phyloP scores from a whole-genome alignment of 169 alveolate genomes.

The Plasmodium ovale region DNA sequence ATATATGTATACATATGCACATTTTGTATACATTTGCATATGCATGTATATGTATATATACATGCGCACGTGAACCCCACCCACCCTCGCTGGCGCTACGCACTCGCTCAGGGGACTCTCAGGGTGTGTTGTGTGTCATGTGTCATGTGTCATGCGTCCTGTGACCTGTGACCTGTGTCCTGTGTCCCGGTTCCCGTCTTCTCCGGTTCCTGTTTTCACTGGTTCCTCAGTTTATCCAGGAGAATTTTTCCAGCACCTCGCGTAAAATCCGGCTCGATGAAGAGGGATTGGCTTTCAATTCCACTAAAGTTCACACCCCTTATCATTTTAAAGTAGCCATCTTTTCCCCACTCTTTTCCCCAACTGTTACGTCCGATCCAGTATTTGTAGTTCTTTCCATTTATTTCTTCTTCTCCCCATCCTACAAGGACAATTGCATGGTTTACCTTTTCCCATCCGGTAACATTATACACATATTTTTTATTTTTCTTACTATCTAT shows the following conservation, averaged over 20 bases:
- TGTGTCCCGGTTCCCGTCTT: too few relatives aligned
- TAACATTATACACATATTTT: constrained; percentile 16
- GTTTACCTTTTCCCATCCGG: constrained; percentile 92
- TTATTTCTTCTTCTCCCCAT: constrained; percentile 90
- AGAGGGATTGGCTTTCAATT: constrained; percentile 90
- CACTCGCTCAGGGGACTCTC: too few relatives aligned
- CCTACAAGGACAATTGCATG: constrained; percentile 93
- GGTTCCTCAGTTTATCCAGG: constrained; percentile 20
- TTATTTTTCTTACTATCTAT: background rate
- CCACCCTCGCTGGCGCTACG: too few relatives aligned
- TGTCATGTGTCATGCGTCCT: too few relatives aligned
- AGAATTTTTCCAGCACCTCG: constrained; percentile 84
- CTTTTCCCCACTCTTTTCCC: constrained; percentile 89
- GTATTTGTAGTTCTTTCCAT: constrained; percentile 81
- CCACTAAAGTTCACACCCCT: constrained; percentile 88
- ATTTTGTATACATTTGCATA: background rate
- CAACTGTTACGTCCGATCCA: constrained; percentile 91
- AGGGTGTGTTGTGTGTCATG: too few relatives aligned
- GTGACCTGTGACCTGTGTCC: too few relatives aligned
- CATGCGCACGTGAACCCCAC: too few relatives aligned
- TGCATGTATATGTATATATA: background rate
- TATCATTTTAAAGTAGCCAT: constrained; percentile 87
- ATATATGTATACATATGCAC: background rate
- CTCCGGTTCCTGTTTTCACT: too few relatives aligned
- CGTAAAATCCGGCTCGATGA: constrained; percentile 89